A percentile compares a stretch with the other conserved stretches of the same genome.
phyloP scores from a whole-genome alignment of 768 basidiomycete genomes.

The Mycena chlorophos region DNA sequence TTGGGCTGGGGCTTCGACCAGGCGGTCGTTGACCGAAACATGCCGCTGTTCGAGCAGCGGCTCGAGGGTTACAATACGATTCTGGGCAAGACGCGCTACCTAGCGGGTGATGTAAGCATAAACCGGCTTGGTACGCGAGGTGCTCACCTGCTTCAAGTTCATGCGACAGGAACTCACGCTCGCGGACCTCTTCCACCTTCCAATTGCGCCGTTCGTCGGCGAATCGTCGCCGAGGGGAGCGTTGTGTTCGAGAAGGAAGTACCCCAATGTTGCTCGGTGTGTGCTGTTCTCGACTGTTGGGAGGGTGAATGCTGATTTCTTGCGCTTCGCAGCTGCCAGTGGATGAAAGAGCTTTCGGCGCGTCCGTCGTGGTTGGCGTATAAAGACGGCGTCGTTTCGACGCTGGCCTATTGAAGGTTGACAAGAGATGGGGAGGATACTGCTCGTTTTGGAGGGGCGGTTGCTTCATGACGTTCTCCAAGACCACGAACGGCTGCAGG shows the following conservation, averaged over 20 bases:
- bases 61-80: conserved; percentile 45
- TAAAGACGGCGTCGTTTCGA: not conserved
- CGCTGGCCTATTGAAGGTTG: not conserved
- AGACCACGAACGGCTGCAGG: too few relatives aligned
- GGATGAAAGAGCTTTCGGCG: conserved; percentile 9
- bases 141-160: not conserved
- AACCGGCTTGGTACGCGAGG: not conserved
- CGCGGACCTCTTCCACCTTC: conserved; percentile 51
- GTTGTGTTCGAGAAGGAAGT: not conserved
- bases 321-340: not conserved
- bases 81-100: conserved; percentile 41
- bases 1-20: conserved; percentile 29
- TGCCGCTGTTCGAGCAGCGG: conserved; percentile 29
- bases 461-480: too few relatives aligned
- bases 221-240: not conserved
- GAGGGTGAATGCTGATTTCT: not conserved
- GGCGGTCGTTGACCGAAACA: conserved; percentile 20
- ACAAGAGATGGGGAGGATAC: too few relatives aligned
- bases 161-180: conserved; percentile 34
- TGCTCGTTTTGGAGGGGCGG: too few relatives aligned
- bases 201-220: conserved; percentile 26
- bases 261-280: not conserved
- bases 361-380: conserved; percentile 14
- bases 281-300: not conserved
- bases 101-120: conserved; percentile 40